These are phyloP conservation scores for Heritiera littoralis DNA, from an alignment of 345 rosid genomes.

Conservation along the genomic window DNA sequence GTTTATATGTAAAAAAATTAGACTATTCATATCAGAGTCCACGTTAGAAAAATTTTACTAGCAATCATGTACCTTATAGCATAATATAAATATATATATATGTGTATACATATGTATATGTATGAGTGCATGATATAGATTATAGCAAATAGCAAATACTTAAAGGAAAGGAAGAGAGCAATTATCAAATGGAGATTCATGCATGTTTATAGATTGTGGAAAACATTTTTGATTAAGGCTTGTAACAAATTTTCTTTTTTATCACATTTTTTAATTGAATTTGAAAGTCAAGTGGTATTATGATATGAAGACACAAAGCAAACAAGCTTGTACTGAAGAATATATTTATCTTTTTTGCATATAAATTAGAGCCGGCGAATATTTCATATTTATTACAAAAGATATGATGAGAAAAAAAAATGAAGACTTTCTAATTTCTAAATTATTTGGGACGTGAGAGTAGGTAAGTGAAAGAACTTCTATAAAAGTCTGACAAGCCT, in stretches of 20 bases:
- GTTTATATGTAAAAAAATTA: too few species aligned
- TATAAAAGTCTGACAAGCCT: slow-evolving; percentile 4
- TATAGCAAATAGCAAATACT: background rate
- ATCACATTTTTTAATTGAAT: background rate
- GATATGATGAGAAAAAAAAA: background rate
- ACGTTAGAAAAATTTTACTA: too few species aligned
- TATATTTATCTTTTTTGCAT: background rate
- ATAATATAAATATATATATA: too few species aligned
- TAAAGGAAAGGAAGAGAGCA: background rate
- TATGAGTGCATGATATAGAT: background rate
- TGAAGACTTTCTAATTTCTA: background rate
- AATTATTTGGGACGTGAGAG: background rate
- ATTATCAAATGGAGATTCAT: slow-evolving; percentile 14
- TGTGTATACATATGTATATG: too few species aligned
- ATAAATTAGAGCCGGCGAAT: background rate
- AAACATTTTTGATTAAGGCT: background rate
- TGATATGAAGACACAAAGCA: background rate
- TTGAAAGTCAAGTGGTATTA: slow-evolving; percentile 1
- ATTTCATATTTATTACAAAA: background rate
- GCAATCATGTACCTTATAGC: too few species aligned
- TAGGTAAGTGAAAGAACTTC: slow-evolving; percentile 15
- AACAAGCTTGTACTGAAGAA: background rate
- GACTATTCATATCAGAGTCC: too few species aligned
- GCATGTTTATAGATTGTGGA: background rate
- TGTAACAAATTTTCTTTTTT: background rate